A percentile compares a stretch with the other conserved stretches of the same genome.
Evolutionary conservation across 2,329 filamentous ascomycete species (phyloP).

Genomic region (Amphichorda felina): DNA sequence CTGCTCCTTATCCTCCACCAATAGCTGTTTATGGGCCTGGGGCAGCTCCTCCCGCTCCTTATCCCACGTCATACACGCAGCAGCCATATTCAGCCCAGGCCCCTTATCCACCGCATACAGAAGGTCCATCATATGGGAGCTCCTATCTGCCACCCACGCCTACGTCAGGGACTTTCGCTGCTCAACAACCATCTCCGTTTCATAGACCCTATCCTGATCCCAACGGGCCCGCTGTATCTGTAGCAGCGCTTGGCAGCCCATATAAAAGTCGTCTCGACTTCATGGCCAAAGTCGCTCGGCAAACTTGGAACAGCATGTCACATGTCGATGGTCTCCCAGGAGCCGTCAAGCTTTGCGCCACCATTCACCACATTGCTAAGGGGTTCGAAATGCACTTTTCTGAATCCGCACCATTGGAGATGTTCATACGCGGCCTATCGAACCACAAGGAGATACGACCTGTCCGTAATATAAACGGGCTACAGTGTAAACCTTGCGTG

Average conservation of each 20-base stretch:
- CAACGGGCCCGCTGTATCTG: too few relatives aligned
- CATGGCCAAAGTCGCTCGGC: conserved; percentile 41
- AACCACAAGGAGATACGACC: conserved; percentile 44
- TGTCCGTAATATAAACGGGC: conserved; percentile 38
- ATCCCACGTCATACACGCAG: too few relatives aligned
- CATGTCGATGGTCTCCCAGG: conserved; percentile 44
- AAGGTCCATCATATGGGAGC: too few relatives aligned
- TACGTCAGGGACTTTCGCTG: too few relatives aligned
- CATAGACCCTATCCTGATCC: too few relatives aligned
- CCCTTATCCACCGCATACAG: too few relatives aligned
- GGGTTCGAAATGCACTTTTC: conserved; percentile 46
- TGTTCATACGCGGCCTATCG: conserved; percentile 48
- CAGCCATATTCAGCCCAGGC: too few relatives aligned
- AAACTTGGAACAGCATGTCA: conserved; percentile 50
- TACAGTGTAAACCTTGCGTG: conserved; percentile 44
- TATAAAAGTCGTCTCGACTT: conserved; percentile 37
- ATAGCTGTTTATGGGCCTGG: too few relatives aligned
- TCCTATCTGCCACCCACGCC: too few relatives aligned
- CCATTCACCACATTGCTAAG: conserved; percentile 50
- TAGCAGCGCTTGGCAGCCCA: conserved; percentile 2
- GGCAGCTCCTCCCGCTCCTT: too few relatives aligned
- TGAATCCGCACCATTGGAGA: conserved; percentile 40
- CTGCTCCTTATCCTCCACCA: too few relatives aligned
- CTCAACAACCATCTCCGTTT: too few relatives aligned
- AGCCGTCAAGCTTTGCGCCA: conserved; percentile 48